Evolutionary conservation across 164 flowering plant genomes (phyloP), one percentile per base, ranked within the genome.

Genomic region (Vitis rotundifolia): DNA sequence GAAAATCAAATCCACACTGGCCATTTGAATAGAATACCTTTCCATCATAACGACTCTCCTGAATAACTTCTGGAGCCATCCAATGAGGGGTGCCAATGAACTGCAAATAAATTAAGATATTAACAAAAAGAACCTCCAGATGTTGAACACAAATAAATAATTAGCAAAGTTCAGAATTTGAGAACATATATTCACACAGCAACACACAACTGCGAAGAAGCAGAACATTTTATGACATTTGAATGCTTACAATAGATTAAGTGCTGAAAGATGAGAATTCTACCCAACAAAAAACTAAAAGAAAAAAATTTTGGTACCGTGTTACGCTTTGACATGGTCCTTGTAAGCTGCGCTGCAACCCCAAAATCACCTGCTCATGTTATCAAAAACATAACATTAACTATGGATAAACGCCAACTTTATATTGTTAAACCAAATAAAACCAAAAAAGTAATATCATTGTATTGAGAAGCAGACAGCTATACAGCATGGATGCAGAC

Each of bases 31-130:
- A 16, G 6, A 8, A 68, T 85, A 96, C 99, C 99, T 96, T 96
- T 69, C 99, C 99, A 86, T 96, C 99, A 82, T 93, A 96, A 52
- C 97, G 97, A 78, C 87, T 96, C 81, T 96, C 99, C 74, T 96
- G 98, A 82, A 96, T 93, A 79, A 96, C 99, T 84, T 96, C 99
- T 59, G 99, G 99, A 80, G 99, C 99, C 99, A 96, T 96, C 99
- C 99, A 96, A 86, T 96, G 99, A 53, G 99, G 99, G 66, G 99
- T 96, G 60, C 99, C 99, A 73, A 96, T 96, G 73, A 96, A 89
- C 99, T 96, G 85, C 56, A 75, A 58, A 55, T 15, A 54, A 71
- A 18, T 16, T 26, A 18, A 53, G 15, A 70, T 51, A 63, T 19
- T 29, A 63, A 18, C 18, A 53, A 56, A 8, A 59, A 70, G 49